Evolutionary conservation across 352 stramenopile species (phyloP).

Genomic region (Blastocystis sp.): DNA sequence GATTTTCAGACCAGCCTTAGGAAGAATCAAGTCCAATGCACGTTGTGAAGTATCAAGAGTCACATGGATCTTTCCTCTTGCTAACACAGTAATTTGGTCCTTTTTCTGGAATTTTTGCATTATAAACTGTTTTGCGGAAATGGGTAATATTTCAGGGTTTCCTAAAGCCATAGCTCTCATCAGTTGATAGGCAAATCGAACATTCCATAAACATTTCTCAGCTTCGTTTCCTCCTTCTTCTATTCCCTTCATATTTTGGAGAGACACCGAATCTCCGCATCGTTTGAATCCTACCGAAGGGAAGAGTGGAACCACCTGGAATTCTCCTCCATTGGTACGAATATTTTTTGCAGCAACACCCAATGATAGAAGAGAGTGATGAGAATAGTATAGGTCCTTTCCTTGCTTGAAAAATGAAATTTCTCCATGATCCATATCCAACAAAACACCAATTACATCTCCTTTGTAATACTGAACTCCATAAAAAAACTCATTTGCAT

Average conservation of each 20-base stretch:
- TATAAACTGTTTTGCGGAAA: background rate
- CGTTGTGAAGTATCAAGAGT: background rate
- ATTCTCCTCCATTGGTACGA: background rate
- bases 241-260: background rate
- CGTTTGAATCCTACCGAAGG: constrained; percentile 40
- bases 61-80: background rate
- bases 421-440: constrained; percentile 52
- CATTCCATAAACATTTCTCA: background rate
- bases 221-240: background rate
- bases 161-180: background rate
- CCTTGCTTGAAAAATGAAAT: constrained; percentile 44
- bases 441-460: constrained; percentile 48
- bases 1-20: background rate
- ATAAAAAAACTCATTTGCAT: constrained; percentile 41
- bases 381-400: constrained; percentile 45
- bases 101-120: background rate
- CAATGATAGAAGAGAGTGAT: constrained; percentile 6
- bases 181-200: background rate
- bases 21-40: background rate
- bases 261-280: constrained; percentile 1
- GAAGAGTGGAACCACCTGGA: constrained; percentile 7
- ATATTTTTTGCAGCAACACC: constrained; percentile 1
- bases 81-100: background rate
- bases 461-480: constrained; percentile 23
- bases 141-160: background rate